Base-by-base conservation (phyloP, 2,329 filamentous ascomycete species). In the Monilinia polystroma region DNA sequence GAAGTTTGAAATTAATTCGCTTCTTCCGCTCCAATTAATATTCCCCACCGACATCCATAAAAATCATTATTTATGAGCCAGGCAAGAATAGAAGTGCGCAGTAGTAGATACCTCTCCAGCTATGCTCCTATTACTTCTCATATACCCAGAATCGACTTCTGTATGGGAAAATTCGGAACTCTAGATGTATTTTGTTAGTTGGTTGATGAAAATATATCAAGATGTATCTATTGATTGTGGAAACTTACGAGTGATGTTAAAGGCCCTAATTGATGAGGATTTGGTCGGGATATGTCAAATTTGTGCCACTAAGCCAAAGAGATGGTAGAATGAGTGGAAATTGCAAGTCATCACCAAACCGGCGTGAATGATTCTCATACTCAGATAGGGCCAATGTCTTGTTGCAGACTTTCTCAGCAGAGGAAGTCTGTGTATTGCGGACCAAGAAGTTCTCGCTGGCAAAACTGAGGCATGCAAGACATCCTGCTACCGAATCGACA, bases 291-390 rank as follows among this genome's bases (percentile, higher is more conserved):
- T 35, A 23, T 0, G 32, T 52, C 26, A 59, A 32, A 4, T 41
- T n/a, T 0, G 63, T 65, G n/a, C 43, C 54, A 26, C 6, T 12
- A 11, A 65, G n/a, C 47, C 51, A 35, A 26, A 43, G 29, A 7
- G 56, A 62, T 26, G 64, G 64, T 6, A 66, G 43, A 8, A 43
- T 41, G 4, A 66, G 49, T 2, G 64, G 64, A 6, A 66, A 66
- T 2, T 45, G 8, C 18, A 62, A 11, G 3, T 10, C 18, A 3
- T 3, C 2, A 6, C 56, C 64, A 4, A 62, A 66, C 20, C 54
- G 26, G 7, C n/a, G 62, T 1, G 56, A 35, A 35, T 45, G 11
- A 2, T 35, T 54, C 8, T 66, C 55, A 66, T 52, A 66, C 20
- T 52, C n/a, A 20, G 20, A 3, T 2, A 62, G 45, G 8, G 47